Percentiles rank a stretch among this genome's conserved stretches.
Evolutionary conservation across 169 alveolate genomes (phyloP).

Genomic region (Plasmodium chabaudi): DNA sequence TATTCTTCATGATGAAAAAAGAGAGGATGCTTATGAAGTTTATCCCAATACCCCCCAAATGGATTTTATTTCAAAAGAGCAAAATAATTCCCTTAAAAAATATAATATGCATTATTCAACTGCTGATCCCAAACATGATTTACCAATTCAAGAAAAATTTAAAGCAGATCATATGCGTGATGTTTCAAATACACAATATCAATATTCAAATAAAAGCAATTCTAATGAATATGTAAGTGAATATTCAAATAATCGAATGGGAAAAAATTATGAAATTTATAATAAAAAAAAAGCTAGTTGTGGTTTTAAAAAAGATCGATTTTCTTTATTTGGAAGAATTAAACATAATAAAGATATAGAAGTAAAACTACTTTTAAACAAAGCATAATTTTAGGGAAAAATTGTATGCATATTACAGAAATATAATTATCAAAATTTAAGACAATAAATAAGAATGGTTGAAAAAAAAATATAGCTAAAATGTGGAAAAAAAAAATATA

Average conservation of each 20-base stretch:
- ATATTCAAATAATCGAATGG: background rate
- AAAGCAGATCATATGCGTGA: constrained; percentile 3
- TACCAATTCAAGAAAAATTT: background rate
- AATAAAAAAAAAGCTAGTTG: constrained; percentile 16
- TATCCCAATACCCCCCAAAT: constrained; percentile 2
- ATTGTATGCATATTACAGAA: background rate
- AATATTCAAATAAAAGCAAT: constrained; percentile 20
- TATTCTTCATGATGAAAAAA: constrained; percentile 24
- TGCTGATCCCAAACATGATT: constrained; percentile 3
- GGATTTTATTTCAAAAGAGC: background rate
- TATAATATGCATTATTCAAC: constrained; percentile 14
- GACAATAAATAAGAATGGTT: background rate
- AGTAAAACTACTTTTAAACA: constrained; percentile 41
- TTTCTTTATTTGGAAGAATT: constrained; percentile 48
- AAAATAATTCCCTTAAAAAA: constrained; percentile 8
- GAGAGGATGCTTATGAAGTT: constrained; percentile 54
- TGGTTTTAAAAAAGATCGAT: constrained; percentile 36
- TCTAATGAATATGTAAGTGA: constrained; percentile 34
- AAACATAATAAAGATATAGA: constrained; percentile 56
- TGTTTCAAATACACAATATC: constrained; percentile 3
- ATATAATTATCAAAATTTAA: background rate
- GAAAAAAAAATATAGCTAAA: constrained; percentile 1
- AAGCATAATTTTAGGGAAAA: background rate
- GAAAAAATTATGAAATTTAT: constrained; percentile 3
- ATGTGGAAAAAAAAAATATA: background rate